Percentiles rank a stretch among this genome's conserved stretches.
Conservation (phyloP, 2,329 filamentous ascomycete genomes). For the Alternaria novae-zelandiae region DNA sequence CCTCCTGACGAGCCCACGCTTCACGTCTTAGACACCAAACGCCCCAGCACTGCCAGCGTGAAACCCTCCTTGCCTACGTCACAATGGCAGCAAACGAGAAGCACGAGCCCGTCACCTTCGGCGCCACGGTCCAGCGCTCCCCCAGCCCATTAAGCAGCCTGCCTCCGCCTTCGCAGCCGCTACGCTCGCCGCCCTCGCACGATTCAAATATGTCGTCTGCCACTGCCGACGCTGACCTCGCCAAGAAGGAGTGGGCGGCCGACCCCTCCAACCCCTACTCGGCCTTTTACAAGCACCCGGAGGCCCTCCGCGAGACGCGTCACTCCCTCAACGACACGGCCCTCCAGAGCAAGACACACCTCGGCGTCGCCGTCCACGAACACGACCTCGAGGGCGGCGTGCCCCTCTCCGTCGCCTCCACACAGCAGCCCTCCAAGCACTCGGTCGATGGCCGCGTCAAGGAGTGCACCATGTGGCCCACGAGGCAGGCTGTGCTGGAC, state of each 20-base stretch:
- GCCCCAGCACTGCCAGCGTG: slow-evolving; percentile 10
- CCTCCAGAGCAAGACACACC: slow-evolving; percentile 40
- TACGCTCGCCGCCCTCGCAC: slow-evolving; percentile 42
- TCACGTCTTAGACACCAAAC: slow-evolving; percentile 4
- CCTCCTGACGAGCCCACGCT: slow-evolving; percentile 5
- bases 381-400: slow-evolving; percentile 49
- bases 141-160: slow-evolving; percentile 21
- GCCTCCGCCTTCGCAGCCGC: slow-evolving; percentile 19
- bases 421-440: slow-evolving; percentile 47
- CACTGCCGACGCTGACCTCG: slow-evolving; percentile 37
- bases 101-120: slow-evolving; percentile 50
- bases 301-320: slow-evolving; percentile 52
- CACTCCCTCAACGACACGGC: slow-evolving; percentile 48
- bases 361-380: slow-evolving; percentile 42
- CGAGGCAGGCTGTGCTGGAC: slow-evolving; percentile 55
- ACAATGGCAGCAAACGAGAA: slow-evolving; percentile 41
- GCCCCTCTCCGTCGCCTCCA: slow-evolving; percentile 49
- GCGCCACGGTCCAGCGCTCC: slow-evolving; percentile 49
- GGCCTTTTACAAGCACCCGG: slow-evolving; percentile 57
- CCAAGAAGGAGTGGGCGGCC: slow-evolving; percentile 36
- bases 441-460: slow-evolving; percentile 52
- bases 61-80: slow-evolving; percentile 18
- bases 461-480: slow-evolving; percentile 61
- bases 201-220: slow-evolving; percentile 41
- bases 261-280: slow-evolving; percentile 52